A percentile compares a stretch with the other conserved stretches of the same genome.
Conservation (phyloP, 1,284 basidiomycete genomes). For the Trichosporon coremiiforme region DNA sequence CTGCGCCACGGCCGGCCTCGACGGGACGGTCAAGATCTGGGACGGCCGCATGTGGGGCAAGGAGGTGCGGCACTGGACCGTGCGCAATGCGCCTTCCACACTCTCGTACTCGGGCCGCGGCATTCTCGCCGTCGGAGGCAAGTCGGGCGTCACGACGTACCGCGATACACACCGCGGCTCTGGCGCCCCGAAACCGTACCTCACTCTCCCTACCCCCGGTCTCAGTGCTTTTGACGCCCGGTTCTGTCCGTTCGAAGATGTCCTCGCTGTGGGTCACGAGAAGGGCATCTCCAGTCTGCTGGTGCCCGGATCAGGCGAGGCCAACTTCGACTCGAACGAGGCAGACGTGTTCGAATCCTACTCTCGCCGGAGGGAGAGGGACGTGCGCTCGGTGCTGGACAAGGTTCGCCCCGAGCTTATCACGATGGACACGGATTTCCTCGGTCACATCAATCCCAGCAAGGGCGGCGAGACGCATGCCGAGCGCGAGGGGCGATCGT, state of each 20-base stretch:
- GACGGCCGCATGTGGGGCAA: conserved; percentile 94
- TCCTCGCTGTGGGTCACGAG: conserved; percentile 72
- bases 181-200: conserved; percentile 62
- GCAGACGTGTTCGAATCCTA: conserved; percentile 92
- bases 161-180: conserved; percentile 32
- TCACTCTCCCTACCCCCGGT: conserved; percentile 67
- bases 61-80: conserved; percentile 76
- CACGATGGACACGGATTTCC: conserved; percentile 79
- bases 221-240: conserved; percentile 65
- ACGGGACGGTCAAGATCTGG: conserved; percentile 91
- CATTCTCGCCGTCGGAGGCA: conserved; percentile 75
- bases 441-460: conserved; percentile 72
- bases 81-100: conserved; percentile 61
- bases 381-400: conserved; percentile 86
- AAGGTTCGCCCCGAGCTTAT: conserved; percentile 97
- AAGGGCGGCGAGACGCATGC: conserved; percentile 60
- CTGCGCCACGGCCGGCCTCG: conserved; percentile 85
- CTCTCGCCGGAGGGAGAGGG: conserved; percentile 79
- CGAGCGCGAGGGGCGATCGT: conserved; percentile 63
- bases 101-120: conserved; percentile 67
- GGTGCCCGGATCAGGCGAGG: conserved; percentile 88
- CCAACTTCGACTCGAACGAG: conserved; percentile 91
- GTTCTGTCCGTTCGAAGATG: conserved; percentile 92
- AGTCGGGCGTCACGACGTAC: conserved; percentile 76
- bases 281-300: conserved; percentile 80